phyloP scores from a whole-genome alignment of 257 asterid species.

The Nyctanthes arbortristis region DNA sequence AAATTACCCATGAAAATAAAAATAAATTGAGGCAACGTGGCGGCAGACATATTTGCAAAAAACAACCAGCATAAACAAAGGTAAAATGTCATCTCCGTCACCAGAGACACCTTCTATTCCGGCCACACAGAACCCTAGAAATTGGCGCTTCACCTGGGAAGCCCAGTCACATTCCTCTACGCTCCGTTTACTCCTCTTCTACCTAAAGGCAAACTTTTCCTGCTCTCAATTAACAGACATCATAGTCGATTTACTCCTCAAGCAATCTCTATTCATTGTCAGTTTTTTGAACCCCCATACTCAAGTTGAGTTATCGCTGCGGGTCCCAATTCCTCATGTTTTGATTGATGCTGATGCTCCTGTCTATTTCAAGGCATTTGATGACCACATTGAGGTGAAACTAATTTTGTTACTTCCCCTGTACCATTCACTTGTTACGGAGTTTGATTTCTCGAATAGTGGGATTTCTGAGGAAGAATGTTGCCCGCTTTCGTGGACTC shows the following conservation, averaged over 20 bases:
- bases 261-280: conserved; percentile 47
- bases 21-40: too few species aligned
- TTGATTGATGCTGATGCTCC: conserved; percentile 69
- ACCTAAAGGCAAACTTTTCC: conserved; percentile 38
- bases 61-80: too few species aligned
- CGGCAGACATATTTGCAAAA: too few species aligned
- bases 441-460: conserved; percentile 42
- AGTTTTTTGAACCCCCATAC: conserved; percentile 39
- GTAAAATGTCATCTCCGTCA: conserved; percentile 48
- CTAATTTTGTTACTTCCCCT: conserved; percentile 76
- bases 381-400: conserved; percentile 78
- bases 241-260: conserved; percentile 39
- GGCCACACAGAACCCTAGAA: conserved; percentile 32
- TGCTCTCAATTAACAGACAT: conserved; percentile 48
- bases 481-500: conserved; percentile 45
- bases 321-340: conserved; percentile 67
- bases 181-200: conserved; percentile 56
- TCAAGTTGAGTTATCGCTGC: conserved; percentile 35
- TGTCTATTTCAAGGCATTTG: conserved; percentile 49
- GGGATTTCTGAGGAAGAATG: conserved; percentile 24
- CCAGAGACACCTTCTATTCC: conserved; percentile 26
- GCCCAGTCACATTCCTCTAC: conserved; percentile 63
- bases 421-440: conserved; percentile 78
- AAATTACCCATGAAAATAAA: too few species aligned
- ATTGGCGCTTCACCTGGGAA: conserved; percentile 69